A percentile compares a stretch with the other conserved stretches of the same genome.
These are phyloP conservation scores for Ceratobasidium sp. DNA, from an alignment of 1,284 basidiomycete species.

Conservation along the genomic window DNA sequence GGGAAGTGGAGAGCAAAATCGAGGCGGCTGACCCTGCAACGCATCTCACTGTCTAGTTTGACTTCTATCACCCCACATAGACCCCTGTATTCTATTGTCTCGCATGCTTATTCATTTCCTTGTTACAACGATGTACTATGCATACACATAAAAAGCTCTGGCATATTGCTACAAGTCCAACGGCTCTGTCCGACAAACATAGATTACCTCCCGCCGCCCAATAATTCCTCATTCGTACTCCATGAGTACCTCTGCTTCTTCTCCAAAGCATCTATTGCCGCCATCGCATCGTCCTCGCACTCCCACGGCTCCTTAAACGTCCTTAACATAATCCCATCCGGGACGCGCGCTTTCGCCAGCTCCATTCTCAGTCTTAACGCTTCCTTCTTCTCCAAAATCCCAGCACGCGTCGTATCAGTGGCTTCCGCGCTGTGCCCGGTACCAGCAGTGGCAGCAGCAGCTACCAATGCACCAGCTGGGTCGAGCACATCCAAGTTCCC, in stretches of 20 bases:
- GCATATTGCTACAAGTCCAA: slow-evolving; percentile 1
- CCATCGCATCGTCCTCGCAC: slow-evolving; percentile 65
- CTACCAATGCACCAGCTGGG: slow-evolving; percentile 33
- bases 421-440: slow-evolving; percentile 39
- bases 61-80: background rate
- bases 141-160: background rate
- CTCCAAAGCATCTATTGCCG: slow-evolving; percentile 28
- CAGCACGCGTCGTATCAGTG: slow-evolving; percentile 31
- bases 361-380: slow-evolving; percentile 74
- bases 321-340: slow-evolving; percentile 68
- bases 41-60: slow-evolving; percentile 2
- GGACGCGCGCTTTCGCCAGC: slow-evolving; percentile 69
- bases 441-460: slow-evolving; percentile 40
- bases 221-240: slow-evolving; percentile 9
- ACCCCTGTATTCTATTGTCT: slow-evolving; percentile 26
- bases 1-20: slow-evolving; percentile 50
- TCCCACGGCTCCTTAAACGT: slow-evolving; percentile 76
- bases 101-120: slow-evolving; percentile 8
- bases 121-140: background rate
- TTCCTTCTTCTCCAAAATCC: slow-evolving; percentile 52
- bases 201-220: background rate
- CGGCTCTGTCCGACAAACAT: background rate
- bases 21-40: slow-evolving; percentile 19
- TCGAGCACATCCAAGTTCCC: background rate
- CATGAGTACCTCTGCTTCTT: background rate